A percentile compares a stretch with the other conserved stretches of the same genome.
Conservation (phyloP, 2,329 filamentous ascomycete species). For the Aspergillus pseudotamarii region DNA sequence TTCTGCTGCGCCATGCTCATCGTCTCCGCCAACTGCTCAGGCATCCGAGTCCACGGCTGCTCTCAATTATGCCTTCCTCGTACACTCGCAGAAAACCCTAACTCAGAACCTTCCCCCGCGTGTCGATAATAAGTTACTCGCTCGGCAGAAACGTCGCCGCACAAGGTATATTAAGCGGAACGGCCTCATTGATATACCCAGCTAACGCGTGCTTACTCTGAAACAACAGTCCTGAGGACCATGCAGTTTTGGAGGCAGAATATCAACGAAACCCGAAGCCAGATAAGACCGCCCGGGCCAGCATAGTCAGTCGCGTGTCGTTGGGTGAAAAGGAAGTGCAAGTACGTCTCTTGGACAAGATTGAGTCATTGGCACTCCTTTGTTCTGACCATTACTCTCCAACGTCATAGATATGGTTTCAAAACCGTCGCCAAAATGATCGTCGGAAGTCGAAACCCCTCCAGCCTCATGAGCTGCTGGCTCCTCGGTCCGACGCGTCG, state of each 20-base stretch:
- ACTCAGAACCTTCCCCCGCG: constrained; percentile 59
- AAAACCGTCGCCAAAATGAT: constrained; percentile 91
- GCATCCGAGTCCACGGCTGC: constrained; percentile 35
- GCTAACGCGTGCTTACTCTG: constrained; percentile 10
- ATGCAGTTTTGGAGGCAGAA: constrained; percentile 82
- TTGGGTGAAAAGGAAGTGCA: constrained; percentile 96
- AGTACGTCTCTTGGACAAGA: constrained; percentile 57
- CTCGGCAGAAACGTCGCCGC: constrained; percentile 62
- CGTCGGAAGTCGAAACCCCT: constrained; percentile 84
- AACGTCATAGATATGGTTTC: constrained; percentile 83
- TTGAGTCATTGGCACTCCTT: constrained; percentile 15
- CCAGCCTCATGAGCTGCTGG: constrained; percentile 71
- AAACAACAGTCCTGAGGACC: constrained; percentile 74
- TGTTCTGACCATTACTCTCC: constrained; percentile 12
- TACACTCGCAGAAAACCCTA: constrained; percentile 61
- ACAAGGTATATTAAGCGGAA: constrained; percentile 57
- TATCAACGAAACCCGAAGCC: constrained; percentile 86
- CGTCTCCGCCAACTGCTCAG: constrained; percentile 38
- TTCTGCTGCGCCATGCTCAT: constrained; percentile 31
- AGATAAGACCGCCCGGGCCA: constrained; percentile 82
- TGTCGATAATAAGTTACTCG: constrained; percentile 62
- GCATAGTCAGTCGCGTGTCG: constrained; percentile 81
- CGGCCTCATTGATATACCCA: constrained; percentile 3
- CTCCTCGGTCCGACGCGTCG: constrained; percentile 35
- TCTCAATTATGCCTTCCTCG: constrained; percentile 58